Base-by-base conservation (phyloP, 805 yeast genomes). In the Komagataella phaffii region DNA sequence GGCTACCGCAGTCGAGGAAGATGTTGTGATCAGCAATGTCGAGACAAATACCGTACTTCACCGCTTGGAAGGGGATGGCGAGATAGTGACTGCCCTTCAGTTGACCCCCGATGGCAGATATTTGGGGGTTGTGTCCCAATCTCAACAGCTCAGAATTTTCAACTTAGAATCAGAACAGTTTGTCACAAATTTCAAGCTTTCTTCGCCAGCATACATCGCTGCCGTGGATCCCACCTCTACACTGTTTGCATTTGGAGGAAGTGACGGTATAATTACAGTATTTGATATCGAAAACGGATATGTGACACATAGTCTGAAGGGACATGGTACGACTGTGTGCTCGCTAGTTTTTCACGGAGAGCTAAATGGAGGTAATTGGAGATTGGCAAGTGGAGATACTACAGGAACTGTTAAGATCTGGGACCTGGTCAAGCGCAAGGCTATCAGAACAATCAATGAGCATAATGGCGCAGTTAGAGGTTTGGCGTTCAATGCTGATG, bases 201-300 rank as follows among this genome's bases (percentile, higher is more conserved):
- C 88, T 2, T 83, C 96, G 1, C 96, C 97, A 1, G 85, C 87
- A 1, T 87, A 86, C 64, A 83, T 88, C 8, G 75, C 88, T 47
- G 73, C 84, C 8, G 79, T 78, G 19, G 99, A 93, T 65, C 63
- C 77, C 2, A 88, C 97, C 0, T 83, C 95, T 2, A 81, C 96
- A 2, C 71, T 93, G 44, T 79, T 90, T 60, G 95, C 96, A 17
- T 82, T 93, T 61, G 99, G 99, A 45, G 89, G 95, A 48, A 85
- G 97, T 0, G 99, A 93, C 65, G 98, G 99, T 49, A 77, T 81
- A 46, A 85, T 90, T 17, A 81, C 87, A 47, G 95, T 93, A 1
- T 89, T 95, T 84, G 99, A 93, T 65, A 75, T 93, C 44, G 90
- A 81, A 56, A 89, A 89, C 43, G 90, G 93, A 1, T 88, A 76